Percentiles rank a stretch among this genome's conserved stretches.
phyloP scores from a whole-genome alignment of 805 yeast species.

The Candida michaelii region DNA sequence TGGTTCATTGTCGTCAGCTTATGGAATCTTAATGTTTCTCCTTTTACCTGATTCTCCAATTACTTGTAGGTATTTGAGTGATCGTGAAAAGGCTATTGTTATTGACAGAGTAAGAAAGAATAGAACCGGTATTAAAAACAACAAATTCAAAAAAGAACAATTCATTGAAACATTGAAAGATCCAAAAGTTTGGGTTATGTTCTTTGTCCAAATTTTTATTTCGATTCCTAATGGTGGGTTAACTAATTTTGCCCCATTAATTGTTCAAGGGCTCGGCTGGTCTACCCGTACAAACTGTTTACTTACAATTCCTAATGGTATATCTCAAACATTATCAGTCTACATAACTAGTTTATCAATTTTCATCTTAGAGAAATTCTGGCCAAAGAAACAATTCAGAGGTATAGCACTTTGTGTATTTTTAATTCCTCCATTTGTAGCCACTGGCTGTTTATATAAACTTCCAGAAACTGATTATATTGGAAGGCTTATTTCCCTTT shows the following conservation, averaged over 20 bases:
- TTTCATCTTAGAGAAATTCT: conserved; percentile 9
- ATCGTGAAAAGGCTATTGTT: conserved; percentile 51
- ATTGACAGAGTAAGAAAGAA: conserved; percentile 35
- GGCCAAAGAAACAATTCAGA: conserved; percentile 17
- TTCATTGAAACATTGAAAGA: conserved; percentile 50
- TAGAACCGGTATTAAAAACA: conserved; percentile 38
- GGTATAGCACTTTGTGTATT: conserved; percentile 37
- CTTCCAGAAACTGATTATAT: conserved; percentile 44
- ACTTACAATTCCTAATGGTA: conserved; percentile 47
- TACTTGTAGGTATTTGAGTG: conserved; percentile 45
- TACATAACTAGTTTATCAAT: conserved; percentile 33
- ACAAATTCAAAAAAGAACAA: conserved; percentile 47
- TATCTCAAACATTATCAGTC: conserved; percentile 49
- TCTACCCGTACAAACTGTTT: conserved; percentile 8
- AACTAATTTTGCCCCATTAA: conserved; percentile 24
- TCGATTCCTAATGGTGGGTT: conserved; percentile 34
- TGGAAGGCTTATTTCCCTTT: conserved; percentile 21
- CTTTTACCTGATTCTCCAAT: conserved; percentile 60
- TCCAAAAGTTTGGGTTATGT: conserved; percentile 25
- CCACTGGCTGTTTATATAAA: conserved; percentile 45
- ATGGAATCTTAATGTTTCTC: conserved; percentile 21
- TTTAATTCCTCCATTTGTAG: conserved; percentile 45
- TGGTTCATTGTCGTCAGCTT: conserved; percentile 52
- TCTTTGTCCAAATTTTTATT: conserved; percentile 22
- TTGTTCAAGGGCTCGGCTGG: conserved; percentile 31